A percentile compares a stretch with the other conserved stretches of the same genome.
Evolutionary conservation across 352 stramenopile genomes (phyloP).

Genomic region (Globisporangium barbulae): DNA sequence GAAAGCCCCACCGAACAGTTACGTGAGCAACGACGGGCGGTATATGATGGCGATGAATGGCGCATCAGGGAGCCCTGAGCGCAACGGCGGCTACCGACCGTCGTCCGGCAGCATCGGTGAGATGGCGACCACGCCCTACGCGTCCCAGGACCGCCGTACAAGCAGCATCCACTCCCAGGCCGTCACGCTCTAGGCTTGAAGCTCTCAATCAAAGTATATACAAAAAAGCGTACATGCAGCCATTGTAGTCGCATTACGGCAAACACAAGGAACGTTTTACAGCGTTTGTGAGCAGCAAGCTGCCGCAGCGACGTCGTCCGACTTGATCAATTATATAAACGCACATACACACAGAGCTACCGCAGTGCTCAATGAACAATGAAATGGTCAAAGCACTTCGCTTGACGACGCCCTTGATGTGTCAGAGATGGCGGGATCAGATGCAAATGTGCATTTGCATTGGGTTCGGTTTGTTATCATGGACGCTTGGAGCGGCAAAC

Average conservation of each 20-base stretch:
- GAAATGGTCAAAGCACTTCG: background rate
- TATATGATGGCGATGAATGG: constrained; percentile 7
- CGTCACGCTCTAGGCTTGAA: constrained; percentile 8
- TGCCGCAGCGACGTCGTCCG: too few species aligned
- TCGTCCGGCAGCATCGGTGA: constrained; percentile 13
- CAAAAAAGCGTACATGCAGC: background rate
- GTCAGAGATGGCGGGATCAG: constrained; percentile 2
- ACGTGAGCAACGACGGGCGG: constrained; percentile 11
- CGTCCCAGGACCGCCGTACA: background rate
- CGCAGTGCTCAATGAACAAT: background rate
- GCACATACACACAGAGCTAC: background rate
- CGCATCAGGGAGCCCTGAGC: constrained; percentile 3
- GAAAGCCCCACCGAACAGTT: background rate
- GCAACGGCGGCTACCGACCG: background rate
- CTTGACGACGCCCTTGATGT: too few species aligned
- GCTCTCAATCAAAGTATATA: too few species aligned
- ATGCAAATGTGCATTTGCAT: constrained; percentile 2
- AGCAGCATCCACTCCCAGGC: constrained; percentile 11
- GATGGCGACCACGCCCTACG: constrained; percentile 6
- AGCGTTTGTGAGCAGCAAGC: too few species aligned
- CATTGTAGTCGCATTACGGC: background rate
- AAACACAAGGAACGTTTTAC: background rate
- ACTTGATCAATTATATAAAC: background rate
- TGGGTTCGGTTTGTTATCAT: constrained; percentile 7
- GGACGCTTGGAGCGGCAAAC: constrained; percentile 4